These are phyloP conservation scores for Caloboletus firmus DNA, from an alignment of 1,284 basidiomycete species.

Conservation along the genomic window DNA sequence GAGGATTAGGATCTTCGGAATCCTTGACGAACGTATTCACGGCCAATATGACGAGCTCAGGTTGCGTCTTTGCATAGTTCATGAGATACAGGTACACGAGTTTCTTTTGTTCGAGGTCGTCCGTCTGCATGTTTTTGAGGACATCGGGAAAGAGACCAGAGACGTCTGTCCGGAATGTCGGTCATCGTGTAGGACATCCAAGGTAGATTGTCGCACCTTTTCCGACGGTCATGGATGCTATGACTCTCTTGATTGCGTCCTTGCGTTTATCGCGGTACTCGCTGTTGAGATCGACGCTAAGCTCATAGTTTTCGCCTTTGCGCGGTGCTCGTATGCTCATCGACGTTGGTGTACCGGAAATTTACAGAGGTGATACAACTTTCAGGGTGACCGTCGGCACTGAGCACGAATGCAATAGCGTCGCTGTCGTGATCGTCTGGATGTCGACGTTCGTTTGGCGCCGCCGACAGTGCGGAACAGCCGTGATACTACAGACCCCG, in stretches of 20 bases:
- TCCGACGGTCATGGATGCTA: conserved; percentile 94
- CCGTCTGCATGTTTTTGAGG: conserved; percentile 98
- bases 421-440: neutral
- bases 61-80: conserved; percentile 98
- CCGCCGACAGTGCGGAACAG: neutral
- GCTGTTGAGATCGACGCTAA: conserved; percentile 92
- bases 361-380: neutral
- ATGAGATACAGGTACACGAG: conserved; percentile 98
- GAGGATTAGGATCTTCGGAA: conserved; percentile 93
- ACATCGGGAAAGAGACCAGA: conserved; percentile 97
- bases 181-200: conserved; percentile 1
- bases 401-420: neutral
- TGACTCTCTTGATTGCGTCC: conserved; percentile 97
- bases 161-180: conserved; percentile 59
- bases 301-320: conserved; percentile 92
- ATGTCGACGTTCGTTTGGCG: conserved; percentile 2
- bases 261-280: conserved; percentile 95
- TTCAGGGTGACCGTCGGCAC: neutral
- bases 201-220: conserved; percentile 58
- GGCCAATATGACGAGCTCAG: conserved; percentile 94
- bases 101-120: conserved; percentile 94
- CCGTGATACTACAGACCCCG: neutral
- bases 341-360: conserved; percentile 14
- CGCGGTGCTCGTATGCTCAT: conserved; percentile 68
- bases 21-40: conserved; percentile 99